phyloP scores from a whole-genome alignment of 805 yeast species.

The Debaryomyces prosopidis region DNA sequence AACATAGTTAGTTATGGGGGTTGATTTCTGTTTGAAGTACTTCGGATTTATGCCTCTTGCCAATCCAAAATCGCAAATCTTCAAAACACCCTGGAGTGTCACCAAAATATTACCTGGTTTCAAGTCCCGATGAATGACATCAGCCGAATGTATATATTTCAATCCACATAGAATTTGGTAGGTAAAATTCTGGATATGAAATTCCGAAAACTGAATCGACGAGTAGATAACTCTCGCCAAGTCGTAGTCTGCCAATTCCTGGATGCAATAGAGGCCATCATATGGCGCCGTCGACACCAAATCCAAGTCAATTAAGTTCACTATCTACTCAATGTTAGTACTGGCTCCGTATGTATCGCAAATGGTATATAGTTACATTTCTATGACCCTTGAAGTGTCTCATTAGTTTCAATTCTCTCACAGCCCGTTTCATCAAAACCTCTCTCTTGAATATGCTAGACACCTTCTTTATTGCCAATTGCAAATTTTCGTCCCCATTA shows the following conservation, averaged over 20 bases:
- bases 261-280: constrained; percentile 87
- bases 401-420: constrained; percentile 82
- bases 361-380: constrained; percentile 43
- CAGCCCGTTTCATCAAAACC: constrained; percentile 72
- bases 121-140: constrained; percentile 87
- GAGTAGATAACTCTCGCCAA: constrained; percentile 79
- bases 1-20: constrained; percentile 76
- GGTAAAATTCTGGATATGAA: constrained; percentile 71
- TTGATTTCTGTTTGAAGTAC: constrained; percentile 29
- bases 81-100: constrained; percentile 68
- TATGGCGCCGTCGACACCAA: constrained; percentile 63
- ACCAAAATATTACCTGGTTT: constrained; percentile 90
- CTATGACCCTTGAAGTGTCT: constrained; percentile 81
- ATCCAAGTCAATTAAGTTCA: constrained; percentile 73
- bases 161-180: constrained; percentile 87
- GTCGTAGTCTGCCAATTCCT: constrained; percentile 82
- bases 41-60: constrained; percentile 68
- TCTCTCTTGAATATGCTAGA: constrained; percentile 66
- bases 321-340: constrained; percentile 45
- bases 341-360: not conserved
- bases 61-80: constrained; percentile 91
- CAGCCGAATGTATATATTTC: constrained; percentile 87
- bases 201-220: constrained; percentile 75
- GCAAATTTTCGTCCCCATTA: constrained; percentile 15
- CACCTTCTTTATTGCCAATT: constrained; percentile 80